Base-by-base conservation (phyloP, 1,284 basidiomycete species). In the Trametes hirsuta region DNA sequence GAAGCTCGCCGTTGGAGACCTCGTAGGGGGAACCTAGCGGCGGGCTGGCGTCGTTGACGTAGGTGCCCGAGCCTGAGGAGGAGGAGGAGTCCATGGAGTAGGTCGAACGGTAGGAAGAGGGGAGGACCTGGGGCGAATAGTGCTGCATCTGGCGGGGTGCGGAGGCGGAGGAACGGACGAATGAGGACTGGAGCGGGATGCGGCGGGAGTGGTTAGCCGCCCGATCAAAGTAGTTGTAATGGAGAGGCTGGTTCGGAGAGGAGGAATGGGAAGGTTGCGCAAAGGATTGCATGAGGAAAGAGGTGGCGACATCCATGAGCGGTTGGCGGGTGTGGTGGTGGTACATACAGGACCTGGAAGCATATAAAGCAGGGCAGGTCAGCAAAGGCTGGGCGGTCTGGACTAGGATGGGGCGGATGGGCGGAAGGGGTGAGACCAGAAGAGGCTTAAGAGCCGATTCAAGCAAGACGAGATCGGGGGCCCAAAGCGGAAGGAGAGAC, bases 81-180 rank as follows among this genome's bases (percentile, higher is more conserved):
- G 66, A 62, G 12, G 68, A 64, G 39, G 57, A 58, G 24, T 58
- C 40, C 52, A 63, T 57, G 18, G 57, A 47, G 56, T 54, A 58
- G 12, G 60, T 58, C 40, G 61, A 58, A 47, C 55, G 65, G 53
- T 53, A 63, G 35, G 61, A 46, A 9, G 63, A 49, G n/a, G 58
- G 61, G 9, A 60, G 50, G 50, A 44, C 50, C n/a, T 59, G 66
- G 25, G 63, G 18, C 12, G 61, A 52, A 52, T 53, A 58, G 41
- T 57, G 53, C 30, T 64, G 58, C 50, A 62, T 47, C 47, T 64
- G 58, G 55, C 66, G 69, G 37, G 65, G 60, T 1, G 67, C 66
- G 36, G 69, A 68, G 11, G 66, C 65, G 34, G 69, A 69, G 12
- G 69, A 67, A 56, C 68, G 68, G 46, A 68, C 53, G 53, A 65